phyloP scores from a whole-genome alignment of 164 flowering plant species.

The Cinnamomum chago region DNA sequence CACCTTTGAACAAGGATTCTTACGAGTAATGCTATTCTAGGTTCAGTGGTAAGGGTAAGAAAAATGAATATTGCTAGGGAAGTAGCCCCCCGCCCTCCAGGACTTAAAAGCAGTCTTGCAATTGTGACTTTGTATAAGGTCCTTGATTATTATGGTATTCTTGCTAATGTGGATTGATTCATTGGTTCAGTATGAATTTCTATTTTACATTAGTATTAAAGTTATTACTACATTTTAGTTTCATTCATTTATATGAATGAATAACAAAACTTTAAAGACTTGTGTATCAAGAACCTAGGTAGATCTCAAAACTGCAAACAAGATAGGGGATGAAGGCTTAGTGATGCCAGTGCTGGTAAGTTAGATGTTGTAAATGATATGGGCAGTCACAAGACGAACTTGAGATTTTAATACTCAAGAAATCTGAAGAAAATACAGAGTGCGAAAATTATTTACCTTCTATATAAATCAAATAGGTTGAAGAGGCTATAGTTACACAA shows the following conservation, averaged over 20 bases:
- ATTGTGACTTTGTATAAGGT: neutral
- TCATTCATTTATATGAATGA: neutral
- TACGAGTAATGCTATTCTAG: too few species aligned
- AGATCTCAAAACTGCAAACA: neutral
- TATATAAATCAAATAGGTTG: neutral
- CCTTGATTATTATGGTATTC: neutral
- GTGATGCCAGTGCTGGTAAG: too few species aligned
- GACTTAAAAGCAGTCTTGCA: neutral
- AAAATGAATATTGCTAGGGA: too few species aligned
- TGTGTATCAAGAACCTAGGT: neutral
- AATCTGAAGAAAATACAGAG: neutral
- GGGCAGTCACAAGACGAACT: too few species aligned
- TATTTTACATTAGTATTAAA: too few species aligned
- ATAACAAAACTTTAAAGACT: neutral
- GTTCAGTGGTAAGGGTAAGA: too few species aligned
- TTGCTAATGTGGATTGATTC: neutral
- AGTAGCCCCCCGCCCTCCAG: neutral
- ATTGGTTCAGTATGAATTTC: neutral
- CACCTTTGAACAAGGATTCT: too few species aligned
- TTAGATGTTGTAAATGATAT: neutral
- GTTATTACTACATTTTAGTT: too few species aligned
- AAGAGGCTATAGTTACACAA: neutral
- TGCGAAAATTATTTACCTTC: neutral
- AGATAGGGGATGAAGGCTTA: too few species aligned
- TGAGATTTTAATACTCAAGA: too few species aligned